These are phyloP conservation scores for Cajanus cajan DNA, from an alignment of 306 rosid genomes.

Conservation along the genomic window DNA sequence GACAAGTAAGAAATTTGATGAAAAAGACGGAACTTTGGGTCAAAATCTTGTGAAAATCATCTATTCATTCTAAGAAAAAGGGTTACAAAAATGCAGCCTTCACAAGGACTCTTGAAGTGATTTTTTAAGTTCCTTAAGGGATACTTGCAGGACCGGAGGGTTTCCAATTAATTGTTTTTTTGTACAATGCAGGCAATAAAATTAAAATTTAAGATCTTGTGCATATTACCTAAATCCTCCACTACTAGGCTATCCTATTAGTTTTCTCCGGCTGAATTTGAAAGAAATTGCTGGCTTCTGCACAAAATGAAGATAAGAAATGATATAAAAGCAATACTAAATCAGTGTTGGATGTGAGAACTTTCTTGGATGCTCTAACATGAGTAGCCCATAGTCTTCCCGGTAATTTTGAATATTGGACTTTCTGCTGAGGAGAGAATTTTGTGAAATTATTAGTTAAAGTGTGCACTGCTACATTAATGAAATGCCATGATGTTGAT, in stretches of 20 bases:
- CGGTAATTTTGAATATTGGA: background rate
- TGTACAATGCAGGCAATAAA: no score
- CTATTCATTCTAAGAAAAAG: background rate
- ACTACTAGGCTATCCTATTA: no score
- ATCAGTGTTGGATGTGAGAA: background rate
- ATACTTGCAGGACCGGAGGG: background rate
- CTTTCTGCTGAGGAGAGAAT: background rate
- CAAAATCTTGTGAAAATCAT: no score
- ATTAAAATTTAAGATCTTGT: no score
- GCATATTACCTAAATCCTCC: no score
- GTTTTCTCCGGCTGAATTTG: background rate
- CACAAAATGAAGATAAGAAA: background rate
- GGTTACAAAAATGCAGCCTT: background rate
- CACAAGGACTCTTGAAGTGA: no score
- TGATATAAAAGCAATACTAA: background rate
- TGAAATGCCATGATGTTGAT: background rate
- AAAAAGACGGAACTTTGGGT: background rate
- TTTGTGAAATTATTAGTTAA: background rate
- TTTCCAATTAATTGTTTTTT: background rate
- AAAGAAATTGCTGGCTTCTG: background rate
- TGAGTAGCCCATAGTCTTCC: background rate
- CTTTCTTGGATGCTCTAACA: constrained; percentile 10
- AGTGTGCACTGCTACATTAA: background rate
- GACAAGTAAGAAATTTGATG: background rate
- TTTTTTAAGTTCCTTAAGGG: no score